A percentile compares a stretch with the other conserved stretches of the same genome.
These are phyloP conservation scores for Citrus australasica DNA, from an alignment of 345 rosid genomes.

Conservation along the genomic window DNA sequence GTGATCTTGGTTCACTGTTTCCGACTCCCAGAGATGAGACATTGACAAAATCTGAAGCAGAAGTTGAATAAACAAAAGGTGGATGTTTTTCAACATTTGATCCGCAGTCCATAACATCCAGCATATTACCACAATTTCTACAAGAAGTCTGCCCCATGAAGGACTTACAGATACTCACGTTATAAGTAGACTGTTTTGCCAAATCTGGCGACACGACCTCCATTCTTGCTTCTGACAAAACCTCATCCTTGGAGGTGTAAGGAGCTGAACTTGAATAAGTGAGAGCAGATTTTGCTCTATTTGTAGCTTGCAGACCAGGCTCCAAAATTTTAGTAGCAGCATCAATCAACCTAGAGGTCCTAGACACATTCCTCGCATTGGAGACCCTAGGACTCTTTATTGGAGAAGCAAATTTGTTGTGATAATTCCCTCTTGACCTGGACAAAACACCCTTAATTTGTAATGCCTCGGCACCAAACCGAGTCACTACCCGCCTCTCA, in stretches of 20 bases:
- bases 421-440: constrained; percentile 58
- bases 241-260: constrained; percentile 20
- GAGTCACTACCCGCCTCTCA: constrained; percentile 56
- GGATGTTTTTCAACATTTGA: constrained; percentile 24
- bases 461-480: constrained; percentile 78
- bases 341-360: constrained; percentile 68
- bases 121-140: constrained; percentile 60
- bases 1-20: constrained; percentile 24
- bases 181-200: constrained; percentile 21
- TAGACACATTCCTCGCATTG: constrained; percentile 42
- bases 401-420: constrained; percentile 57
- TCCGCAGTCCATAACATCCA: constrained; percentile 40
- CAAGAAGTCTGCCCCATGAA: constrained; percentile 44
- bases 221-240: constrained; percentile 19
- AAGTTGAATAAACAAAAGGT: constrained; percentile 15
- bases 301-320: constrained; percentile 73
- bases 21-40: constrained; percentile 22
- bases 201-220: constrained; percentile 29
- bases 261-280: constrained; percentile 36
- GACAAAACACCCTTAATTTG: constrained; percentile 73
- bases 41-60: constrained; percentile 16
- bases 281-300: constrained; percentile 51
- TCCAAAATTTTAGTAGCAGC: constrained; percentile 87
- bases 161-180: constrained; percentile 22
- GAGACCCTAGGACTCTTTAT: constrained; percentile 64